These are phyloP conservation scores for Beta corolliflora DNA, from an alignment of 179 eudicot genomes.

Conservation along the genomic window DNA sequence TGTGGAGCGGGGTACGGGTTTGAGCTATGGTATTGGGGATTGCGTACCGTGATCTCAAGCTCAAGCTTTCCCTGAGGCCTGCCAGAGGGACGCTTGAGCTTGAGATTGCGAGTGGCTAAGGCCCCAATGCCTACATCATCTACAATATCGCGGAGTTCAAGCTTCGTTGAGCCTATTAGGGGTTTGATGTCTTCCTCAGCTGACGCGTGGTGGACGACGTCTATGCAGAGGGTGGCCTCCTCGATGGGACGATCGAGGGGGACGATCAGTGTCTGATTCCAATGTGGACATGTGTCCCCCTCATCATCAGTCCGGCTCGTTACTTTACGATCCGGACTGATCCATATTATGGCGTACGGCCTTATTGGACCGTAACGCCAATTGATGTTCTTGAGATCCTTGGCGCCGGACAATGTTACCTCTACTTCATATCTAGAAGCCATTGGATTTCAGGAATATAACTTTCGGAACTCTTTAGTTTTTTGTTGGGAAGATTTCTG, in stretches of 20 bases:
- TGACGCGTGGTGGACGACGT: constrained; percentile 57
- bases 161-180: constrained; percentile 61
- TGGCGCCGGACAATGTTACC: constrained; percentile 58
- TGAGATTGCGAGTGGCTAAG: constrained; percentile 33
- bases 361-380: constrained; percentile 74
- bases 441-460: constrained; percentile 12
- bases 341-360: constrained; percentile 84
- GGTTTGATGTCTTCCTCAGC: constrained; percentile 63
- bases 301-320: constrained; percentile 59
- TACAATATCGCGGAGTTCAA: constrained; percentile 52
- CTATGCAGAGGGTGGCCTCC: constrained; percentile 56
- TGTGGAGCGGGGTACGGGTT: constrained; percentile 36
- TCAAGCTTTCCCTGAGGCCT: constrained; percentile 80
- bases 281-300: constrained; percentile 64
- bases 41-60: constrained; percentile 43
- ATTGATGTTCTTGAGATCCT: constrained; percentile 79
- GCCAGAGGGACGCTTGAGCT: constrained; percentile 80
- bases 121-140: constrained; percentile 57
- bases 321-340: constrained; percentile 56
- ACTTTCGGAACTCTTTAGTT: not conserved
- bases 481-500: not conserved
- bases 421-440: constrained; percentile 54
- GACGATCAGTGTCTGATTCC: constrained; percentile 55
- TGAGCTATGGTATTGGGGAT: constrained; percentile 52
- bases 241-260: constrained; percentile 56